These are phyloP conservation scores for Kwoniella mangroviensis DNA, from an alignment of 768 basidiomycete species.

Conservation along the genomic window DNA sequence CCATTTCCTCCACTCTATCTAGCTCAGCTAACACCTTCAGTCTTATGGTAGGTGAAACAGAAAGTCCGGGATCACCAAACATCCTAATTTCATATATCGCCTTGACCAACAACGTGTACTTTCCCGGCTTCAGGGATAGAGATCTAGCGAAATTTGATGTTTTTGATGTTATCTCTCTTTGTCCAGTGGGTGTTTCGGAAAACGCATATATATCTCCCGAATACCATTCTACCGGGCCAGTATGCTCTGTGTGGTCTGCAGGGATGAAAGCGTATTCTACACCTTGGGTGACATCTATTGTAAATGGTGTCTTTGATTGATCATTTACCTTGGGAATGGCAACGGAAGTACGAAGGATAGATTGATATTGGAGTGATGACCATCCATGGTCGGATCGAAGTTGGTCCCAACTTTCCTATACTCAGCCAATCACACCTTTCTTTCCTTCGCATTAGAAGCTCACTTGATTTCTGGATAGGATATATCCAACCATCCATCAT, in stretches of 20 bases:
- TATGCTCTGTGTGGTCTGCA: slow-evolving; percentile 27
- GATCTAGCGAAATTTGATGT: slow-evolving; percentile 63
- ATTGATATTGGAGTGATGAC: slow-evolving; percentile 82
- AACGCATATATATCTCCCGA: slow-evolving; percentile 84
- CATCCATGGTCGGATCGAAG: slow-evolving; percentile 81
- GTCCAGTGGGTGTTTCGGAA: slow-evolving; percentile 53
- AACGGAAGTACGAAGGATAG: slow-evolving; percentile 69
- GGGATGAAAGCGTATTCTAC: slow-evolving; percentile 77
- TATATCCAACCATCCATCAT: slow-evolving; percentile 41
- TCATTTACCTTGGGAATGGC: slow-evolving; percentile 62
- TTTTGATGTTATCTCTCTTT: slow-evolving; percentile 58
- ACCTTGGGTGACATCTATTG: slow-evolving; percentile 69
- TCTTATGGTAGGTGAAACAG: slow-evolving; percentile 64
- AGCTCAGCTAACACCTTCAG: slow-evolving; percentile 64
- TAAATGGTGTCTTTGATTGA: slow-evolving; percentile 63
- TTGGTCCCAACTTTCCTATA: slow-evolving; percentile 66
- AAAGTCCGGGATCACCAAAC: slow-evolving; percentile 72
- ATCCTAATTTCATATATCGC: slow-evolving; percentile 88
- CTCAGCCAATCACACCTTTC: background rate
- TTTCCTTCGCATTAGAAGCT: background rate
- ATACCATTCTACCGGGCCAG: slow-evolving; percentile 67
- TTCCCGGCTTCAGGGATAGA: slow-evolving; percentile 61
- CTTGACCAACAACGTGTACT: slow-evolving; percentile 74
- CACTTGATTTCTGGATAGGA: slow-evolving; percentile 43
- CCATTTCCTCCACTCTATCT: slow-evolving; percentile 45